These are phyloP conservation scores for Botrytis medusae DNA, from an alignment of 2,329 filamentous ascomycete genomes.

Conservation along the genomic window DNA sequence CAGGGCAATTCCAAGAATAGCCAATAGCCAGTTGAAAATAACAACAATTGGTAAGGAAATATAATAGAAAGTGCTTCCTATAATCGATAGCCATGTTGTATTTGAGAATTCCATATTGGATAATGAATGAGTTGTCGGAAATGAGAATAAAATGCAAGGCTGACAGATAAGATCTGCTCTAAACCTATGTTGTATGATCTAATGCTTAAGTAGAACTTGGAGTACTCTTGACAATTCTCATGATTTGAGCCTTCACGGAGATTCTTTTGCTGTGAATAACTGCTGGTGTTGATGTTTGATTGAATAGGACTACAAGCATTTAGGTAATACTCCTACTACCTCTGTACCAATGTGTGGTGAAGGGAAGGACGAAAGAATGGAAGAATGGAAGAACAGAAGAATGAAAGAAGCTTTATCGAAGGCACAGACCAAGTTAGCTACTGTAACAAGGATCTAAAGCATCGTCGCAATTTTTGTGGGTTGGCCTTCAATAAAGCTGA, in stretches of 20 bases:
- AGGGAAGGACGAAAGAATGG: not conserved
- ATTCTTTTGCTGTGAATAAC: not conserved
- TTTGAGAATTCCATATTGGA: constrained; percentile 18
- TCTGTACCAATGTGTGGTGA: not conserved
- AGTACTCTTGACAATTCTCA: not conserved
- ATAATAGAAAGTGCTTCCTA: constrained; percentile 30
- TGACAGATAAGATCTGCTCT: not conserved
- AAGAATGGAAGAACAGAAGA: not conserved
- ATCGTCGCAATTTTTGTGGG: constrained; percentile 10
- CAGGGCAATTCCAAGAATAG: constrained; percentile 28
- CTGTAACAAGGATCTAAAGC: constrained; percentile 5
- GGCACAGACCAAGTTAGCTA: constrained; percentile 6
- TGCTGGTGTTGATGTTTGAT: not conserved
- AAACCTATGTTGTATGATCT: not conserved
- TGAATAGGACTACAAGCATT: not conserved
- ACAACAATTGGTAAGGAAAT: constrained; percentile 31
- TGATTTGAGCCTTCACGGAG: too few species aligned
- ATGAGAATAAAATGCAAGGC: not conserved
- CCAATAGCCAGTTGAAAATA: constrained; percentile 26
- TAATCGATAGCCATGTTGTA: constrained; percentile 31
- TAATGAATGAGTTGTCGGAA: not conserved
- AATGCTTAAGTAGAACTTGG: not conserved
- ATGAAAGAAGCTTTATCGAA: not conserved
- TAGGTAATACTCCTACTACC: not conserved
- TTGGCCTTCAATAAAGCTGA: constrained; percentile 10